A percentile compares a stretch with the other conserved stretches of the same genome.
Conservation (phyloP, 176 grass and related monocot species). For the Ensete glaucum region DNA sequence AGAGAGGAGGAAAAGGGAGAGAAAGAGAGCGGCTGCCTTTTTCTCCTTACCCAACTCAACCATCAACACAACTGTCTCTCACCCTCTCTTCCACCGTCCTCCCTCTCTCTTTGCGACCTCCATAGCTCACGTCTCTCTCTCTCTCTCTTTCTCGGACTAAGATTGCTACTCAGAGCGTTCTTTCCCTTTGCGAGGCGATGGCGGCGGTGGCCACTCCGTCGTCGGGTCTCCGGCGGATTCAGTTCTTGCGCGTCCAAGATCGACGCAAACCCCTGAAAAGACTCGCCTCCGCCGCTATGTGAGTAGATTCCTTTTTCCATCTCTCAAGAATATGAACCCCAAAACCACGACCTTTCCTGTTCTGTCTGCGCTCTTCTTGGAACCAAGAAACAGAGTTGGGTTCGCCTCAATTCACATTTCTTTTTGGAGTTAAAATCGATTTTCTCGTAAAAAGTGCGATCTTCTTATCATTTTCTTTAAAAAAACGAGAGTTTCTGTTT, state of each 20-base stretch:
- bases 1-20: too few species aligned
- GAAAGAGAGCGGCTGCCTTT: too few species aligned
- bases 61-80: too few species aligned
- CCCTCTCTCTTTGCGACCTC: too few species aligned
- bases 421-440: not conserved
- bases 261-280: not conserved
- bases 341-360: not conserved
- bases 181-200: not conserved
- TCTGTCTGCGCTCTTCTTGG: not conserved
- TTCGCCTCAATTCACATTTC: not conserved
- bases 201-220: not conserved
- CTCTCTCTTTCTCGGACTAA: not conserved
- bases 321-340: too few species aligned
- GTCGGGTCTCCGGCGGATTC: constrained; percentile 1
- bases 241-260: not conserved
- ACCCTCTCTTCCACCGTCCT: too few species aligned
- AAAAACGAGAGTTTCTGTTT: not conserved
- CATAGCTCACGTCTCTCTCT: not conserved
- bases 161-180: not conserved
- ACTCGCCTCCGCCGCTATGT: not conserved
- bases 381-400: not conserved
- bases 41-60: too few species aligned
- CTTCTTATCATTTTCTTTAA: too few species aligned
- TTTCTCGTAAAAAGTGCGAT: too few species aligned
- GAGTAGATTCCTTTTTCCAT: not conserved